phyloP scores from a whole-genome alignment of 768 basidiomycete species.

The Pleurotus ostreatus region DNA sequence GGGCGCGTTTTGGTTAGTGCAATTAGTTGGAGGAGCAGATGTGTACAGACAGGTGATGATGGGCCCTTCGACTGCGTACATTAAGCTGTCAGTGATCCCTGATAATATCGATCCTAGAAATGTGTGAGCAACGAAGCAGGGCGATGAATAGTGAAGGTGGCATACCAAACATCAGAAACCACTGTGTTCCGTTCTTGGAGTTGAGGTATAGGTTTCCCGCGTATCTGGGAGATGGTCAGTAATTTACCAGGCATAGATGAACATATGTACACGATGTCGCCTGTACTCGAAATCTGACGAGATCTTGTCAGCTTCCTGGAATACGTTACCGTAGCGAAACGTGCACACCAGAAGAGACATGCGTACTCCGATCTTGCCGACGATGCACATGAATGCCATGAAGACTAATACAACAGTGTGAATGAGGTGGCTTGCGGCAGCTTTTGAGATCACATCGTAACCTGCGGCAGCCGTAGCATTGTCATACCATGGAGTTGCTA shows the following conservation, averaged over 20 bases:
- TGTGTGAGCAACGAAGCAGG: background rate
- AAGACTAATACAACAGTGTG: conserved; percentile 15
- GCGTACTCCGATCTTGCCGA: conserved; percentile 27
- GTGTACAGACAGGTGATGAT: conserved; percentile 22
- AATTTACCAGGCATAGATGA: background rate
- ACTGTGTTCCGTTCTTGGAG: conserved; percentile 29
- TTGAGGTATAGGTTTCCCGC: conserved; percentile 29
- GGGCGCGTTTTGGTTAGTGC: no score
- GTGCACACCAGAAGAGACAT: conserved; percentile 18
- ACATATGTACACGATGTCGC: conserved; percentile 24
- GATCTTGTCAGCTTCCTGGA: no score
- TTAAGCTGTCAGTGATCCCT: conserved; percentile 25
- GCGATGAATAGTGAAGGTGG: background rate
- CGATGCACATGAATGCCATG: conserved; percentile 26
- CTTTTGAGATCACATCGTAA: conserved; percentile 14
- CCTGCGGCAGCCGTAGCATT: conserved; percentile 28
- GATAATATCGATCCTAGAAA: conserved; percentile 23
- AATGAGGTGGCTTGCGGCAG: background rate
- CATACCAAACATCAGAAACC: conserved; percentile 28
- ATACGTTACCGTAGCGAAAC: no score
- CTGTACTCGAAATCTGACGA: conserved; percentile 24
- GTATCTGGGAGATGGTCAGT: conserved; percentile 16
- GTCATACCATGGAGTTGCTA: conserved; percentile 28
- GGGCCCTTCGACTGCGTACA: conserved; percentile 29
- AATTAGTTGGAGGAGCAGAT: no score